Evolutionary conservation across 1,284 basidiomycete species (phyloP), one percentile per base, ranked within the genome.

Genomic region (Sanghuangporus sanghuang): DNA sequence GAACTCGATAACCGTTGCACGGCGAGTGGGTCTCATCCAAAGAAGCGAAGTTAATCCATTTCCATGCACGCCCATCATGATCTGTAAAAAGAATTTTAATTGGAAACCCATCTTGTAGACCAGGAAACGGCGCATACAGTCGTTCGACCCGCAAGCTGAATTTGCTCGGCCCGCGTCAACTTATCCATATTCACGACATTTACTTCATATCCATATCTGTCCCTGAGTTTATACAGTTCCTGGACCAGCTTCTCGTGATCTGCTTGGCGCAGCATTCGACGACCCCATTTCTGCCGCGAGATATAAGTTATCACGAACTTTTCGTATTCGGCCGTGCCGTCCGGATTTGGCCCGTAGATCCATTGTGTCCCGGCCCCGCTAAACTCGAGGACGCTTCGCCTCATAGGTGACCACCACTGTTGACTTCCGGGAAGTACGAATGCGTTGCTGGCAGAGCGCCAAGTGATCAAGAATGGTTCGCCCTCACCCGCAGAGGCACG

Each of bases 61-160:
- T 14, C 93, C 92, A 71, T 95, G 92, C 14, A 95, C 88, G 61
- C 92, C 92, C 82, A 93, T 86, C 84, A 94, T 82, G 69, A 94
- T 89, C 90, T 93, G 6, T 32, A 32, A 38, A 11, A 61, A 21
- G 1, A 63, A 9, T 18, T 27, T 46, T 6, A 46, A 14, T 54
- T n/a, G 18, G 18, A 50, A n/a, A 40, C 11, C 32, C 44, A 18
- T 39, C 23, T 53, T 21, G 50, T 56, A 18, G 44, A 38, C 39
- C 16, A 21, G 18, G 35, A 36, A 40, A 32, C 38, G 48, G 44
- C 6, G 12, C 86, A 70, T 71, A 92, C 91, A 60, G 93, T 95
- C 2, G 92, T 93, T 60, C 90, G 80, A 1, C 86, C 90, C 4
- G 92, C 85, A 1, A 96, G 76, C 63, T 77, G 75, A 62, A 96